phyloP scores from a whole-genome alignment of 495 filamentous ascomycete species.

The Aspergillus leporis region DNA sequence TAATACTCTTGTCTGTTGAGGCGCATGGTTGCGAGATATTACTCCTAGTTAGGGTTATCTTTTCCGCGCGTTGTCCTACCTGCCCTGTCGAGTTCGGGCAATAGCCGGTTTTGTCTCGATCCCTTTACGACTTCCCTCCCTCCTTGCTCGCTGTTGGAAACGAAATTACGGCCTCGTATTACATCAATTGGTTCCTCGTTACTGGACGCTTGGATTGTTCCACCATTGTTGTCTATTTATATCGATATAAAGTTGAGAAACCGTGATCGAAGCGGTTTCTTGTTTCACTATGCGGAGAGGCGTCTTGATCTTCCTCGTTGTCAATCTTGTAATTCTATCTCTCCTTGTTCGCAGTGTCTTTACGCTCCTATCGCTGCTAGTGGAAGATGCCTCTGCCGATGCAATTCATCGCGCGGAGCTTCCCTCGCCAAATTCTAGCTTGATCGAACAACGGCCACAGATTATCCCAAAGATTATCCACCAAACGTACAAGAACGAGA shows the following conservation, averaged over 20 bases:
- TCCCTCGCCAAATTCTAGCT: slow-evolving; percentile 60
- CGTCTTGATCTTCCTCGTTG: slow-evolving; percentile 60
- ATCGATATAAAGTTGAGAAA: slow-evolving; percentile 9
- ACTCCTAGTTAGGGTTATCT: background rate
- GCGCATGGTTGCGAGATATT: background rate
- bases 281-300: slow-evolving; percentile 60
- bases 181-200: background rate
- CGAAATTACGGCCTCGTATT: background rate
- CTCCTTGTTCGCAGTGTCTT: slow-evolving; percentile 63
- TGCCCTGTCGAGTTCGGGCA: background rate
- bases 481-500: slow-evolving; percentile 80
- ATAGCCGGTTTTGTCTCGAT: background rate
- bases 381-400: slow-evolving; percentile 66
- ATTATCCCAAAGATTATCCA: slow-evolving; percentile 90
- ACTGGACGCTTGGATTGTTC: background rate
- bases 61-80: background rate
- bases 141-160: background rate
- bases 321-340: slow-evolving; percentile 59
- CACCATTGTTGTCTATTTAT: background rate
- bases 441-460: slow-evolving; percentile 59
- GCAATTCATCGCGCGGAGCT: slow-evolving; percentile 65
- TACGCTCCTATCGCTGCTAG: slow-evolving; percentile 62
- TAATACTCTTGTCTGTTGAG: background rate
- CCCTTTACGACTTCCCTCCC: background rate
- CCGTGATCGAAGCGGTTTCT: slow-evolving; percentile 10